phyloP scores from a whole-genome alignment of 2,329 filamentous ascomycete genomes.

The Stachybotrys chlorohalonatus region DNA sequence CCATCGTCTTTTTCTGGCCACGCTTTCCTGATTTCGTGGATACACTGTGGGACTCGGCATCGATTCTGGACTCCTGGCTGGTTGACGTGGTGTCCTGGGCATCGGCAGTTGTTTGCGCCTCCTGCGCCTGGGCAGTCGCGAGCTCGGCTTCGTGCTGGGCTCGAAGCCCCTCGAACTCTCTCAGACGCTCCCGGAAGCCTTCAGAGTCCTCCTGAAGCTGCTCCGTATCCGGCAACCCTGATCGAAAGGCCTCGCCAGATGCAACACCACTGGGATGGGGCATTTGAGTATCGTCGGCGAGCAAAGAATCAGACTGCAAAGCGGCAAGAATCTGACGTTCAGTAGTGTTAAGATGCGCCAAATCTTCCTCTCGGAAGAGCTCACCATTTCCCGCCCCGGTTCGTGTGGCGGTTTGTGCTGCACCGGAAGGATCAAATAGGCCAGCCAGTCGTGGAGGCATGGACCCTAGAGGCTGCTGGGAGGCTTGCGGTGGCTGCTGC shows the following conservation, averaged over 20 bases:
- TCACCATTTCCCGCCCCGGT: conserved; percentile 30
- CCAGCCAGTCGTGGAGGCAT: conserved; percentile 52
- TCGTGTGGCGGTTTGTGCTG: conserved; percentile 13
- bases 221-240: conserved; percentile 39
- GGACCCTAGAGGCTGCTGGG: conserved; percentile 43
- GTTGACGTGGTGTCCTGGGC: background rate
- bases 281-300: conserved; percentile 10
- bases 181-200: conserved; percentile 62
- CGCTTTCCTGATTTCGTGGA: conserved; percentile 15
- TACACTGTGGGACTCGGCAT: conserved; percentile 2
- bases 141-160: conserved; percentile 58
- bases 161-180: conserved; percentile 74
- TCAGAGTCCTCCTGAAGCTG: conserved; percentile 45
- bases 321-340: conserved; percentile 45
- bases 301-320: conserved; percentile 12
- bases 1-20: conserved; percentile 22
- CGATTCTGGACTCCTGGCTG: conserved; percentile 3
- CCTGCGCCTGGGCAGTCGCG: conserved; percentile 19
- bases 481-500: conserved; percentile 20
- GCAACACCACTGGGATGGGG: conserved; percentile 29
- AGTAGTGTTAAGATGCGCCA: conserved; percentile 51
- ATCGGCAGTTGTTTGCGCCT: conserved; percentile 20
- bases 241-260: conserved; percentile 24
- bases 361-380: conserved; percentile 61
- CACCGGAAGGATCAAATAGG: conserved; percentile 58